These are phyloP conservation scores for Inga oerstediana DNA, from an alignment of 306 rosid species.

Conservation along the genomic window DNA sequence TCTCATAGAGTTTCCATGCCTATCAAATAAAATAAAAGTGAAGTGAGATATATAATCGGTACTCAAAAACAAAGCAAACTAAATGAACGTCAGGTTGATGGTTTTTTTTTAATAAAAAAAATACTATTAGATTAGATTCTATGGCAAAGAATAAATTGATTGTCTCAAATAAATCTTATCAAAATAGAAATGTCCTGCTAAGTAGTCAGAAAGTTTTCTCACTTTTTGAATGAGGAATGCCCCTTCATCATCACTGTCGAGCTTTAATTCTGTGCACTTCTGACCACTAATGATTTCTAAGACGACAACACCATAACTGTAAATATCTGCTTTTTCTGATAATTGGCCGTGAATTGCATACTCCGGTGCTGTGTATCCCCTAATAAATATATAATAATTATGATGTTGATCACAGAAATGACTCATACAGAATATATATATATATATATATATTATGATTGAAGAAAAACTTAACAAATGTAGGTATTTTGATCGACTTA, in stretches of 20 bases:
- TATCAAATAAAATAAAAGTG: neutral
- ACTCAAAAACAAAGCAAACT: neutral
- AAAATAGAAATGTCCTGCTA: neutral
- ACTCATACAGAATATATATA: neutral
- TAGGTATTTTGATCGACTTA: constrained; percentile 18
- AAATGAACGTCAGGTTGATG: neutral
- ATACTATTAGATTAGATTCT: neutral
- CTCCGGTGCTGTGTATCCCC: neutral
- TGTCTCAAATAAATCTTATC: neutral
- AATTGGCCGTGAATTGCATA: neutral
- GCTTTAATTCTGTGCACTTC: neutral
- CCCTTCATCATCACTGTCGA: neutral
- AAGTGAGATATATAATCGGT: neutral
- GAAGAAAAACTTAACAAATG: neutral
- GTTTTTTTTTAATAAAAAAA: no score
- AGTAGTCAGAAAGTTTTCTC: neutral
- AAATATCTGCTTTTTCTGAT: neutral
- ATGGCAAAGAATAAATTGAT: neutral
- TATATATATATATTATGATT: neutral
- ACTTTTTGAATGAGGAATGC: neutral
- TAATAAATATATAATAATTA: neutral
- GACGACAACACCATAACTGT: neutral
- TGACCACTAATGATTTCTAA: neutral
- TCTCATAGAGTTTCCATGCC: neutral
- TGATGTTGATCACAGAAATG: neutral